A percentile compares a stretch with the other conserved stretches of the same genome.
Evolutionary conservation across 495 filamentous ascomycete genomes (phyloP).

Genomic region (Bacidia gigantensis): DNA sequence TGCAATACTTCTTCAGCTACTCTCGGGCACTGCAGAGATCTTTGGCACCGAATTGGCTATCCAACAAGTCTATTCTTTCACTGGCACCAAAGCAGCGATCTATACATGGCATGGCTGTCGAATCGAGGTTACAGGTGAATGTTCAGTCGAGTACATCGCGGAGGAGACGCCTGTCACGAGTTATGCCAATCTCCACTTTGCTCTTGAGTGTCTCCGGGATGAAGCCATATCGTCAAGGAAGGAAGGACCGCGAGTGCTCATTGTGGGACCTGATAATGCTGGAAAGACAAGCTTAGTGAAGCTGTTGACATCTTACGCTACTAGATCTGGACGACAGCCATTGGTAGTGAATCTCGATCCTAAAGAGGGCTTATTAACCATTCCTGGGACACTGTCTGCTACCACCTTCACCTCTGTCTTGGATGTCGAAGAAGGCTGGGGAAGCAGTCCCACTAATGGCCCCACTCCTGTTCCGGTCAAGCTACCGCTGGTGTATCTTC

Average conservation of each 20-base stretch:
- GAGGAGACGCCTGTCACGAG: conserved; percentile 75
- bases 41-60: conserved; percentile 90
- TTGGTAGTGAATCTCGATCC: conserved; percentile 80
- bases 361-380: conserved; percentile 66
- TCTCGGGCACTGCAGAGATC: conserved; percentile 76
- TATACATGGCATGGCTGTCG: conserved; percentile 84
- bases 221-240: conserved; percentile 33
- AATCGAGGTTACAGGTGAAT: conserved; percentile 55
- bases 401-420: conserved; percentile 72
- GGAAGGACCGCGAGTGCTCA: conserved; percentile 66
- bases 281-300: conserved; percentile 80
- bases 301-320: conserved; percentile 70
- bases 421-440: conserved; percentile 84
- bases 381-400: conserved; percentile 76
- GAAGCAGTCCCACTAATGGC: conserved; percentile 77
- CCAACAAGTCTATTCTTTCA: conserved; percentile 68
- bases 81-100: conserved; percentile 70
- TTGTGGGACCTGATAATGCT: conserved; percentile 66
- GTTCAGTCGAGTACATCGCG: conserved; percentile 58
- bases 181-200: conserved; percentile 80
- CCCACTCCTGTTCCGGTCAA: conserved; percentile 81
- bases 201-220: conserved; percentile 53
- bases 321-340: conserved; percentile 60
- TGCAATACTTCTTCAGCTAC: conserved; percentile 34
- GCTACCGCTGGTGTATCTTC: conserved; percentile 82